These are phyloP conservation scores for Nidula microcarpa DNA, from an alignment of 768 basidiomycete species.

Conservation along the genomic window DNA sequence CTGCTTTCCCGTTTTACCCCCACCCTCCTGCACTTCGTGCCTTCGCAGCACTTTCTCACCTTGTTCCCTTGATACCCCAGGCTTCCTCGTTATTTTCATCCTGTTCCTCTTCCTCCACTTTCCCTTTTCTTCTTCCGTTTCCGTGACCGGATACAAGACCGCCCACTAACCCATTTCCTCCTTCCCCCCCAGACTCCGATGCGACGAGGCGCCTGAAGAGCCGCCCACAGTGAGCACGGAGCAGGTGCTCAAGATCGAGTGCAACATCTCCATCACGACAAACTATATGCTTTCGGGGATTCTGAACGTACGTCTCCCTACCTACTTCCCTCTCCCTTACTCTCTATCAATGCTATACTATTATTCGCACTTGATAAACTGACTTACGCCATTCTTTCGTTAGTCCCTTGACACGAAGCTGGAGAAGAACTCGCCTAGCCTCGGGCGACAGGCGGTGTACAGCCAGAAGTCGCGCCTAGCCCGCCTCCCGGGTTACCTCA, in stretches of 20 bases:
- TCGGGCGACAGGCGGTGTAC: slow-evolving; percentile 72
- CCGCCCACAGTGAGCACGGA: slow-evolving; percentile 59
- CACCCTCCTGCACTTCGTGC: too few relatives aligned
- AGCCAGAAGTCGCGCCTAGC: slow-evolving; percentile 77
- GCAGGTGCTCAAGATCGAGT: slow-evolving; percentile 83
- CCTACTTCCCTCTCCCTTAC: slow-evolving; percentile 1
- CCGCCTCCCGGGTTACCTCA: slow-evolving; percentile 82
- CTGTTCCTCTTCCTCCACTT: too few relatives aligned
- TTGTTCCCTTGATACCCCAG: too few relatives aligned
- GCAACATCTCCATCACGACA: slow-evolving; percentile 83
- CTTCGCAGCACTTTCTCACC: too few relatives aligned
- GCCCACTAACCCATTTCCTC: not conserved
- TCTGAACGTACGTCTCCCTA: slow-evolving; percentile 49
- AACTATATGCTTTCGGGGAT: slow-evolving; percentile 91
- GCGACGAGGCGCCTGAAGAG: slow-evolving; percentile 83
- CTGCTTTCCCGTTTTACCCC: too few relatives aligned
- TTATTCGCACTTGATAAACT: not conserved
- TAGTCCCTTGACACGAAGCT: slow-evolving; percentile 84
- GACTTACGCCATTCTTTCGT: not conserved
- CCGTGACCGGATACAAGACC: too few relatives aligned
- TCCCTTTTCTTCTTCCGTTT: too few relatives aligned
- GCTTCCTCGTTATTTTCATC: too few relatives aligned
- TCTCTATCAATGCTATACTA: too few relatives aligned
- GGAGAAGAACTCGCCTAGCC: slow-evolving; percentile 76
- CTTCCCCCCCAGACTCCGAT: slow-evolving; percentile 55